Evolutionary conservation across 2,329 filamentous ascomycete genomes (phyloP).

Genomic region (Nemania sp.): DNA sequence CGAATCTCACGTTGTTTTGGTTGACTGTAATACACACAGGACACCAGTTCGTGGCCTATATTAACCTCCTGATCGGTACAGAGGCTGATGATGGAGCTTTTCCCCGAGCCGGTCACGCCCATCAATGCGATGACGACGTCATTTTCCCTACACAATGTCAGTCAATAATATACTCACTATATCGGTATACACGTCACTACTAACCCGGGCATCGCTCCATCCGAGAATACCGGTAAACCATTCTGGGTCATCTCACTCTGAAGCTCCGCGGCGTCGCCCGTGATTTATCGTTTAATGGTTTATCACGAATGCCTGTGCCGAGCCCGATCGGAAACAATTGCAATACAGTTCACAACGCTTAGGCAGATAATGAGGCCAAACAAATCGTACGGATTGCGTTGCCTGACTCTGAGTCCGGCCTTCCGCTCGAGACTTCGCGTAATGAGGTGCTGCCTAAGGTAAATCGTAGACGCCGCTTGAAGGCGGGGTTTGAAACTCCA

Average conservation of each 20-base stretch:
- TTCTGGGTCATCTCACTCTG: not conserved
- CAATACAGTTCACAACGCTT: not conserved
- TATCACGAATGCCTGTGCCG: not conserved
- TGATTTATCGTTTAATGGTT: not conserved
- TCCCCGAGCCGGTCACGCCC: constrained; percentile 24
- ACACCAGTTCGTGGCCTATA: constrained; percentile 21
- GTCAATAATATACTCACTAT: not conserved
- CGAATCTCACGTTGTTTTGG: not conserved
- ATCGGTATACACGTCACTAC: not conserved
- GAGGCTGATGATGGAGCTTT: constrained; percentile 22
- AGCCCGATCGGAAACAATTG: not conserved
- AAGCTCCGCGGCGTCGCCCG: not conserved
- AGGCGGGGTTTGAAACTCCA: too few species aligned
- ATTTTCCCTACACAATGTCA: not conserved
- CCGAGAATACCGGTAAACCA: not conserved
- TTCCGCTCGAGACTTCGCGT: too few species aligned
- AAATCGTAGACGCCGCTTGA: too few species aligned
- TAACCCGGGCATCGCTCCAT: not conserved
- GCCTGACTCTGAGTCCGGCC: too few species aligned
- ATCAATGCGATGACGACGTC: constrained; percentile 19
- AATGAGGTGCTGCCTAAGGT: too few species aligned
- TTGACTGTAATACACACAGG: constrained; percentile 6
- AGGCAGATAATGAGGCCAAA: not conserved
- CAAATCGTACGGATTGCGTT: too few species aligned
- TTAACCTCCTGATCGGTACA: constrained; percentile 1